Evolutionary conservation across 1,139 yeast species (phyloP).

Genomic region (Sugiyamaella castrensis): DNA sequence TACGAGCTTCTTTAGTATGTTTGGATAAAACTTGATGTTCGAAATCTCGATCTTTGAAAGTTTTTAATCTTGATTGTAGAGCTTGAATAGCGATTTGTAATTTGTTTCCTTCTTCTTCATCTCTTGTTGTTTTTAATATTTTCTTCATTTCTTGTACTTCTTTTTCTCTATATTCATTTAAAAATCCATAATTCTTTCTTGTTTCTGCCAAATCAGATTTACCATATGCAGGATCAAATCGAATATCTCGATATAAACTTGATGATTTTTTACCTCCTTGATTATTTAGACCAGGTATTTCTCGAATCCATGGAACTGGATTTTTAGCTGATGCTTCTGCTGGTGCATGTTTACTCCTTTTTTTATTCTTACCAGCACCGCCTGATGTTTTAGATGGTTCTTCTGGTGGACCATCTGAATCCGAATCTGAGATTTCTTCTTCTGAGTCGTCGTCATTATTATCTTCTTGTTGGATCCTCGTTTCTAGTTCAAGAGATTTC

Average conservation of each 20-base stretch:
- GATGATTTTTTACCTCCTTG: slow-evolving; percentile 36
- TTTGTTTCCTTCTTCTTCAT: slow-evolving; percentile 52
- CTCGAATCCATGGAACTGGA: slow-evolving; percentile 67
- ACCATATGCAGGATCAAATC: slow-evolving; percentile 89
- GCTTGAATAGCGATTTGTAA: slow-evolving; percentile 45
- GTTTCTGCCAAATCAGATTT: slow-evolving; percentile 64
- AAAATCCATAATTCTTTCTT: slow-evolving; percentile 74
- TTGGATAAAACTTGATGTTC: slow-evolving; percentile 58
- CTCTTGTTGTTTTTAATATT: slow-evolving; percentile 56
- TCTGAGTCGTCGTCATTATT: slow-evolving; percentile 20
- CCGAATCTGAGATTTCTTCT: slow-evolving; percentile 20
- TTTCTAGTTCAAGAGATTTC: slow-evolving; percentile 42
- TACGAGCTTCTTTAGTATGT: slow-evolving; percentile 49
- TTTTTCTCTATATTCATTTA: slow-evolving; percentile 76
- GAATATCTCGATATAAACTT: slow-evolving; percentile 64
- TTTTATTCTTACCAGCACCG: slow-evolving; percentile 17
- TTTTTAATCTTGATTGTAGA: slow-evolving; percentile 70
- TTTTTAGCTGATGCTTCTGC: slow-evolving; percentile 65
- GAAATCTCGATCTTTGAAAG: slow-evolving; percentile 71
- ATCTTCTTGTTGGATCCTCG: slow-evolving; percentile 12
- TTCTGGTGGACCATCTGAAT: slow-evolving; percentile 27
- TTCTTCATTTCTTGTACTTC: slow-evolving; percentile 64
- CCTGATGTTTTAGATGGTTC: slow-evolving; percentile 15
- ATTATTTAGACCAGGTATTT: slow-evolving; percentile 65
- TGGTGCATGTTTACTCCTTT: slow-evolving; percentile 69